Percentiles rank a stretch among this genome's conserved stretches.
Conservation (phyloP, 2,329 filamentous ascomycete genomes). For the Epichloe glyceriae region DNA sequence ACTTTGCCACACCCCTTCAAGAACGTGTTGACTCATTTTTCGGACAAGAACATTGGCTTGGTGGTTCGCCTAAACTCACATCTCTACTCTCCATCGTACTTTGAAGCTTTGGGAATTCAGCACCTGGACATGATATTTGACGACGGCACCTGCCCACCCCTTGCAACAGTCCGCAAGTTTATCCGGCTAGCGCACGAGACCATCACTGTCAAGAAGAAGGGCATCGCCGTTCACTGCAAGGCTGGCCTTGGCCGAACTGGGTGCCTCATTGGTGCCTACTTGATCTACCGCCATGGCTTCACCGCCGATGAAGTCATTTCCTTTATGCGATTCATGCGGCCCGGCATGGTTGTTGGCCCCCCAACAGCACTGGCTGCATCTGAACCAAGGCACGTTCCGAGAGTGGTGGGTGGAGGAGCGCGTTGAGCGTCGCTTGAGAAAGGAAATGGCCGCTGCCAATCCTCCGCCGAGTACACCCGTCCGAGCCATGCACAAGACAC, state of each 20-base stretch:
- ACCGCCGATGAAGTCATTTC: slow-evolving; percentile 95
- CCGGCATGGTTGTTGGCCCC: slow-evolving; percentile 98
- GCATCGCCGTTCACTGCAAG: slow-evolving; percentile 97
- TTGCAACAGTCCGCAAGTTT: slow-evolving; percentile 85
- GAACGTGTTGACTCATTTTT: slow-evolving; percentile 86
- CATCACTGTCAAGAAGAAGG: slow-evolving; percentile 81
- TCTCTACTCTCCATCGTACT: slow-evolving; percentile 93
- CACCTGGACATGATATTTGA: slow-evolving; percentile 99
- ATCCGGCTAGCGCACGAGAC: slow-evolving; percentile 90
- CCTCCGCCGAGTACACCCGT: slow-evolving; percentile 45
- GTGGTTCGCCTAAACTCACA: slow-evolving; percentile 93
- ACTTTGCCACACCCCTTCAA: slow-evolving; percentile 79
- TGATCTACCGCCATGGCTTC: slow-evolving; percentile 95
- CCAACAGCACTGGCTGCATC: slow-evolving; percentile 96
- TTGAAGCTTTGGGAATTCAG: slow-evolving; percentile 85
- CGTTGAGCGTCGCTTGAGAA: slow-evolving; percentile 53
- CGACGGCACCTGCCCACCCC: slow-evolving; percentile 85
- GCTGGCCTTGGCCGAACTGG: slow-evolving; percentile 90
- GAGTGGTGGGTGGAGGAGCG: slow-evolving; percentile 96
- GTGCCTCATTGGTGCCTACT: slow-evolving; percentile 90
- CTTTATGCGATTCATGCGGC: slow-evolving; percentile 98
- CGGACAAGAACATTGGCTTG: slow-evolving; percentile 74
- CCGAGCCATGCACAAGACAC: slow-evolving; percentile 47
- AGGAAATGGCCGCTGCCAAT: slow-evolving; percentile 40
- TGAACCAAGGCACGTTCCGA: slow-evolving; percentile 94